Percentiles rank a stretch among this genome's conserved stretches.
These are phyloP conservation scores for Trichoderma oligosporum DNA, from an alignment of 2,329 filamentous ascomycete genomes.

Conservation along the genomic window DNA sequence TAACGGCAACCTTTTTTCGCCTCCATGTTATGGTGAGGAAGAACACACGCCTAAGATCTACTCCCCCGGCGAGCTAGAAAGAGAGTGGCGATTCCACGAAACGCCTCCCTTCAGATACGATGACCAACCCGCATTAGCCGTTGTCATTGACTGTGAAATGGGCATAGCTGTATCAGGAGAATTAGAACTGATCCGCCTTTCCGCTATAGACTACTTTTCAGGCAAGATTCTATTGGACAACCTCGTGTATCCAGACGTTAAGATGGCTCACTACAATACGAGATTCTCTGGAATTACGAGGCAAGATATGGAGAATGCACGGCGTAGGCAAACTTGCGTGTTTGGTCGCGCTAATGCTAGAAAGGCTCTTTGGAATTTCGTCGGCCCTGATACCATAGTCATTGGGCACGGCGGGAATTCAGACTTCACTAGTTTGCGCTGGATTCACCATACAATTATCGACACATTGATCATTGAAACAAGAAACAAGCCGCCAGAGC, in stretches of 20 bases:
- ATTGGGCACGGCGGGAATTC: constrained; percentile 43
- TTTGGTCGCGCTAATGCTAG: constrained; percentile 42
- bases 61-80: constrained; percentile 27
- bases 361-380: constrained; percentile 40
- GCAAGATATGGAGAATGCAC: constrained; percentile 37
- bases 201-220: constrained; percentile 50
- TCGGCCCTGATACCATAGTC: constrained; percentile 46
- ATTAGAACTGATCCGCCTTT: constrained; percentile 50
- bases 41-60: constrained; percentile 28
- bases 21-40: constrained; percentile 27
- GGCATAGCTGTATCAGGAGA: constrained; percentile 43
- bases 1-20: constrained; percentile 22
- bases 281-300: constrained; percentile 47
- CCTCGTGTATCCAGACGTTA: constrained; percentile 45
- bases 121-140: constrained; percentile 24
- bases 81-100: constrained; percentile 27
- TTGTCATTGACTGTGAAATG: constrained; percentile 56
- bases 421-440: constrained; percentile 45
- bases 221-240: constrained; percentile 46
- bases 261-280: constrained; percentile 49
- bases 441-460: constrained; percentile 44
- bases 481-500: constrained; percentile 19
- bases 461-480: constrained; percentile 42
- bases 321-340: constrained; percentile 33
- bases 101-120: constrained; percentile 21